Evolutionary conservation across 164 flowering plant species (phyloP).

Genomic region (Litsea cubeba): DNA sequence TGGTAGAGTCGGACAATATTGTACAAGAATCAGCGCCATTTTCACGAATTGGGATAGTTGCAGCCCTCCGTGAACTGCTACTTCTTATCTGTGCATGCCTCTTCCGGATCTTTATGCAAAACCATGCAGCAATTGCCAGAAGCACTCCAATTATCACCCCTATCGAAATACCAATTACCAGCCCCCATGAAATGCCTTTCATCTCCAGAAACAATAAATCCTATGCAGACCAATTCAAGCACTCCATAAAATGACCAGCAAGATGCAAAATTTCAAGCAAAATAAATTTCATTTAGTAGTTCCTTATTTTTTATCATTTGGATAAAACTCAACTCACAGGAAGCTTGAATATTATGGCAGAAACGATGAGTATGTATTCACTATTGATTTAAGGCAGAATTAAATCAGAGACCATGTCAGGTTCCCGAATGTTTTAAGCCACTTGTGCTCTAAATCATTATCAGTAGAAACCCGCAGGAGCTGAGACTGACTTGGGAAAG

Average conservation of each 20-base stretch:
- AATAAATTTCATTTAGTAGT: background rate
- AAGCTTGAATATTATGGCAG: background rate
- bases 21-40: constrained; percentile 74
- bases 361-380: background rate
- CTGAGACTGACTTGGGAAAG: background rate
- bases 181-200: constrained; percentile 64
- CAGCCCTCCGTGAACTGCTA: constrained; percentile 83
- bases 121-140: constrained; percentile 63
- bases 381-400: background rate
- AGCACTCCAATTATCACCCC: constrained; percentile 86
- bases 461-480: background rate
- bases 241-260: background rate
- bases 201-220: constrained; percentile 31
- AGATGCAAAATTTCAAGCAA: background rate
- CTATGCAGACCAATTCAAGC: background rate
- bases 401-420: background rate
- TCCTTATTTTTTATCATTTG: background rate
- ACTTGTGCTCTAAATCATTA: background rate
- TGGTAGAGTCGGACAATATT: constrained; percentile 72
- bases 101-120: constrained; percentile 66
- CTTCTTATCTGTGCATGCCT: constrained; percentile 73
- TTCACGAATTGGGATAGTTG: constrained; percentile 70
- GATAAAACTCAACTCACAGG: background rate
- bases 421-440: background rate
- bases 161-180: constrained; percentile 82